Base-by-base conservation (phyloP, 208 protist species). In the Porcisia hertigi region DNA sequence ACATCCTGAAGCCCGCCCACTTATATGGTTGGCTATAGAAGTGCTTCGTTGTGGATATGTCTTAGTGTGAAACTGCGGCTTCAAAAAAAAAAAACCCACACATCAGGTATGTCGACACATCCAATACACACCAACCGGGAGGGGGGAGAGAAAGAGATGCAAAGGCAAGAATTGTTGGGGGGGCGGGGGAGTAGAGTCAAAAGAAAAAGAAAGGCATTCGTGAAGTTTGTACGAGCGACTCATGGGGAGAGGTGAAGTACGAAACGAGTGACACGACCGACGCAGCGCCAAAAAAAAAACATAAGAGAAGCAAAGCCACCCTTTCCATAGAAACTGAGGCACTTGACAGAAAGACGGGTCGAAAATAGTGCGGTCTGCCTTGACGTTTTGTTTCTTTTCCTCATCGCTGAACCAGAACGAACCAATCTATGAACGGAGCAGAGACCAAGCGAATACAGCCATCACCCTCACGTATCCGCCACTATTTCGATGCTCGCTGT, bases 1-100 rank as follows among this genome's bases (percentile, higher is more conserved):
- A 18, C 72, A 79, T 78, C 52, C 60, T 74, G 41, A 60, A 65
- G 43, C n/a, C 34, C 54, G 60, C 52, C 71, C 66, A 77, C 69
- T 53, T 64, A 23, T 69, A 49, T 30, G 69, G 11, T 34, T 57
- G 71, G 18, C 55, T 59, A 66, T 67, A 69, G 76, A 85, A 79
- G 0, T 73, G 60, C 12, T 63, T 67, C 81, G 81, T 85, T 72
- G 65, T 55, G 36, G 65, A 43, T 30, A 6, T 41, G 49, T 11
- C 66, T 39, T 54, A 3, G 66, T 57, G 18, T 39, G 25, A 58
- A 58, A 58, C 66, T 39, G 30, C 11, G 3, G 47, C 23, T 34
- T 3, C 18, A 67, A 45, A 67, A 49, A 49, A 49, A 49, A 49
- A 49, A 49, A 49, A 12, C 34, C 34, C 39, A 67, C 30, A 30